phyloP scores from a whole-genome alignment of 2,329 filamentous ascomycete species.

The Ceratocystis destructans region DNA sequence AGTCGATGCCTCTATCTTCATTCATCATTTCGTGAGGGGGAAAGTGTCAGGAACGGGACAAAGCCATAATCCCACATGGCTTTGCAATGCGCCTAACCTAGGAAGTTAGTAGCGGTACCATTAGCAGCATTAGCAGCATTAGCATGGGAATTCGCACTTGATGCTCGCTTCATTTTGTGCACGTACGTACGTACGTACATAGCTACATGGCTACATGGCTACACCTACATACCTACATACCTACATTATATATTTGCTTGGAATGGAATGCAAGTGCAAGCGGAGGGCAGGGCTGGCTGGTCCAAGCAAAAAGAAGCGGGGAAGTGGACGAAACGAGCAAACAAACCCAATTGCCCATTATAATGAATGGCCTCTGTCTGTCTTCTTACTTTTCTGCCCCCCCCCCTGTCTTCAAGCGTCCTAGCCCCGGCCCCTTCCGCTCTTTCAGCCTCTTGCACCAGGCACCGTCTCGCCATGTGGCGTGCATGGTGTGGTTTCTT shows the following conservation, averaged over 20 bases:
- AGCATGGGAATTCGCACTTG: not conserved
- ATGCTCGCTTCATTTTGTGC: not conserved
- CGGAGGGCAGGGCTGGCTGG: not conserved
- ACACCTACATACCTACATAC: not conserved
- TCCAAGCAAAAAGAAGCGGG: not conserved
- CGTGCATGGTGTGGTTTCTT: conserved; percentile 7
- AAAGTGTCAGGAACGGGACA: not conserved
- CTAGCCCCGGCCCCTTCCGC: conserved; percentile 4
- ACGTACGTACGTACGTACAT: not conserved
- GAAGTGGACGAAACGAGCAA: not conserved
- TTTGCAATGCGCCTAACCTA: not conserved
- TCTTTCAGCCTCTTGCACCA: conserved; percentile 2
- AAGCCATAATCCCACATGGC: not conserved
- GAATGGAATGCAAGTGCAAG: not conserved
- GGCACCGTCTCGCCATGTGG: conserved; percentile 5
- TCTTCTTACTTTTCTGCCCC: not conserved
- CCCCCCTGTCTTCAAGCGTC: not conserved
- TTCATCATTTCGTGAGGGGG: not conserved
- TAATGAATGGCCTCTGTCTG: not conserved
- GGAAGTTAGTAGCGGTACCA: not conserved
- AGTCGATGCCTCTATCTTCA: not conserved
- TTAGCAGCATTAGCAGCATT: not conserved
- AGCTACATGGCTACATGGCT: not conserved
- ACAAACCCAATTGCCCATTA: not conserved
- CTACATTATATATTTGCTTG: not conserved